Conservation (phyloP, 345 rosid species). For the Acer negundo region DNA sequence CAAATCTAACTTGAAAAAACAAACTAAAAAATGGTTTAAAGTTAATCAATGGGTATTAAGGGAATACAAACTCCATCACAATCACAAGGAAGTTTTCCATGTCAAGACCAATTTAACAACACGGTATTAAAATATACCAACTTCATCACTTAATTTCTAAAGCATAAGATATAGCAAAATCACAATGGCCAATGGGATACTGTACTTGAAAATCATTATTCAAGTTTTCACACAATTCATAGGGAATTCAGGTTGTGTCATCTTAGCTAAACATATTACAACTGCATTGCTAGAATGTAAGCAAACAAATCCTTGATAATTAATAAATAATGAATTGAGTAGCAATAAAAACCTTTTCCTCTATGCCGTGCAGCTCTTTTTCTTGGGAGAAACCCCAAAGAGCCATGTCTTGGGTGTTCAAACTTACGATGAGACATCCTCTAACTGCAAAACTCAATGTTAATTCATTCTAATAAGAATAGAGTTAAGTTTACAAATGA, state of each 20-base stretch:
- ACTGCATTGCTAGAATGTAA: neutral
- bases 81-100: too few species aligned
- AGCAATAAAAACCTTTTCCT: constrained; percentile 65
- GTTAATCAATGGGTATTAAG: neutral
- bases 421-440: constrained; percentile 93
- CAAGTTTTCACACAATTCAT: neutral
- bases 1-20: neutral
- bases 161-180: neutral
- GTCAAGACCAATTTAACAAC: too few species aligned
- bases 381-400: constrained; percentile 91
- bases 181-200: neutral
- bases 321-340: neutral
- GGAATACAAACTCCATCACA: neutral
- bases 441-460: constrained; percentile 33
- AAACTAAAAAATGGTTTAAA: neutral
- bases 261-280: neutral
- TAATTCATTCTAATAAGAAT: neutral
- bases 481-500: too few species aligned
- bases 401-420: constrained; percentile 93
- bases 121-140: too few species aligned
- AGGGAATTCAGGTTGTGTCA: neutral
- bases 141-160: too few species aligned
- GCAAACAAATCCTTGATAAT: neutral
- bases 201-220: neutral
- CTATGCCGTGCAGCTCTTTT: constrained; percentile 77